Evolutionary conservation across 805 yeast genomes (phyloP), one percentile per base, ranked within the genome.

Genomic region (Kazachstania viticola): DNA sequence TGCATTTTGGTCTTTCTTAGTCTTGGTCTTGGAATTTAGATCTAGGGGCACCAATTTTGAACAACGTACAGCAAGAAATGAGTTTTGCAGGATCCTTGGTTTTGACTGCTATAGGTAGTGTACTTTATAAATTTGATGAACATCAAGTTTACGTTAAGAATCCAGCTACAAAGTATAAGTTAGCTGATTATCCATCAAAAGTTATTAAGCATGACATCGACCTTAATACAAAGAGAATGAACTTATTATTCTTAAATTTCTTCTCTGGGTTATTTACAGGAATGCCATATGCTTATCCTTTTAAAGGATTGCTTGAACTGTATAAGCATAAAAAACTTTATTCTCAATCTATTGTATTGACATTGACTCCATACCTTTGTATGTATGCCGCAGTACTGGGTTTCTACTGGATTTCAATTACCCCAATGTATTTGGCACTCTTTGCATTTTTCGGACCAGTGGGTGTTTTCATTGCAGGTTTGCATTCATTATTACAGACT

Each of bases 71-170:
- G n/a, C n/a, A n/a, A 19, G 22, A 8, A n/a, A 54, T 54, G 60
- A 51, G 57, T 42, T 44, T 54, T 21, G 43, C 45, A n/a, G 51
- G 49, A 14, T 41, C 55, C n/a, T 38, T 53, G 25, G 25, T 44
- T 6, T 30, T 52, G 15, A 42, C 58, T 11, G 57, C 48, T 9
- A 29, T 51, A 17, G 58, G 57, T 12, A 57, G 48, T 9, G 26
- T 49, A 9, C 35, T 39, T 7, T 49, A 46, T 34, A 52, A 51
- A 25, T 50, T 38, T 25, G 54, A 45, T 25, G 34, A 41, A 21
- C 33, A 40, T n/a, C 58, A 52, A 27, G 34, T 28, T 27, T 45
- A 31, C 19, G 44, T 42, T 34, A 33, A 30, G 21, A 40, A 45
- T 27, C 49, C 51, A 6, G 39, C 34, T 21, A 31, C 40, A 14